phyloP scores from a whole-genome alignment of 2,329 filamentous ascomycete genomes.

The Endocalyx cinctus region DNA sequence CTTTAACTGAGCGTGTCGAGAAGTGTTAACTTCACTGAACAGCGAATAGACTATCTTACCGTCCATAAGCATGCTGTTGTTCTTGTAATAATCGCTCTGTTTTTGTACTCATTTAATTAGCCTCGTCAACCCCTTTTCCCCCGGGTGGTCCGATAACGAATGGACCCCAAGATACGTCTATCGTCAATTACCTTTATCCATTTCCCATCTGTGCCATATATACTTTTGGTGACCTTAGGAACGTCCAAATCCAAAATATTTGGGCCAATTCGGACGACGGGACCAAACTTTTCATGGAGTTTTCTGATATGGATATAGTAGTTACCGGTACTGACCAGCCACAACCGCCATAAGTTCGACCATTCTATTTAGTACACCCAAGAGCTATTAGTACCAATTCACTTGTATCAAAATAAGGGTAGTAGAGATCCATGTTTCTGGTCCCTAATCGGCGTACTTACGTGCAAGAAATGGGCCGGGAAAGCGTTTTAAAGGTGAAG shows the following conservation, averaged over 20 bases:
- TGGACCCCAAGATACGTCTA: too few species aligned
- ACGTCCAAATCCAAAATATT: constrained; percentile 23
- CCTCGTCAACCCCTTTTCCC: too few species aligned
- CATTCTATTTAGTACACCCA: too few species aligned
- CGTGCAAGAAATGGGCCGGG: too few species aligned
- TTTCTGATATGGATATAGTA: constrained; percentile 27
- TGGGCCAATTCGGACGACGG: constrained; percentile 32
- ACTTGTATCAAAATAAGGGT: too few species aligned
- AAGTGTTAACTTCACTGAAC: constrained; percentile 23
- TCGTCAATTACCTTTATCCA: constrained; percentile 24
- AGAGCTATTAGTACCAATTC: too few species aligned
- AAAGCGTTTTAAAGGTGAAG: too few species aligned
- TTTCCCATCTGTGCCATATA: constrained; percentile 29
- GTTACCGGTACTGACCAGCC: constrained; percentile 15
- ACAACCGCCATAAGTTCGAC: constrained; percentile 32
- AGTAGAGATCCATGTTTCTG: too few species aligned
- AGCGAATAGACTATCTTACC: constrained; percentile 27
- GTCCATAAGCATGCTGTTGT: constrained; percentile 19
- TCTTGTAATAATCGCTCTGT: constrained; percentile 26
- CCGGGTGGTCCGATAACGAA: too few species aligned
- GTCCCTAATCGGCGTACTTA: too few species aligned
- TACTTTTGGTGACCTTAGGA: constrained; percentile 24
- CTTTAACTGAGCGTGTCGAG: constrained; percentile 18
- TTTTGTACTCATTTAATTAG: too few species aligned
- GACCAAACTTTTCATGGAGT: constrained; percentile 33